Percentiles rank a stretch among this genome's conserved stretches.
These are phyloP conservation scores for Cercophora newfieldiana DNA, from an alignment of 495 filamentous ascomycete species.

Conservation along the genomic window DNA sequence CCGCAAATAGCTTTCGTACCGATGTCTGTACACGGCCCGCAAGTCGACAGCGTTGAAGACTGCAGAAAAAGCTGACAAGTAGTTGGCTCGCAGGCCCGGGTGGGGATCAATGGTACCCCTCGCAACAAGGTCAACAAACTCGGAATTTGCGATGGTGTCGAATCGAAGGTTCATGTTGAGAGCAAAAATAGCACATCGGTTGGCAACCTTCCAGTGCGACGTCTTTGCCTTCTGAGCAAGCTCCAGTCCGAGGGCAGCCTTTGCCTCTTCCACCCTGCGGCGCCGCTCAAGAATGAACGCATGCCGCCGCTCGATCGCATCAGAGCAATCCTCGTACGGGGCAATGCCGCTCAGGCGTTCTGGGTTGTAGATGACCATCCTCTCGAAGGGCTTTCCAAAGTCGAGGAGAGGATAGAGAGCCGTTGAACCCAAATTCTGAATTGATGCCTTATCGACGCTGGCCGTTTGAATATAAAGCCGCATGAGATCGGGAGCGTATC, in stretches of 20 bases:
- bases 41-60: constrained; percentile 82
- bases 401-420: constrained; percentile 87
- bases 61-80: constrained; percentile 73
- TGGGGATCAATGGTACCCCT: constrained; percentile 86
- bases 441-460: constrained; percentile 86
- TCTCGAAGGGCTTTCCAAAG: constrained; percentile 79
- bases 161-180: constrained; percentile 87
- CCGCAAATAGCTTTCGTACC: constrained; percentile 78
- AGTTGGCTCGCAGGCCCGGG: constrained; percentile 78
- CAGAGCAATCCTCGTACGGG: constrained; percentile 66
- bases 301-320: constrained; percentile 63
- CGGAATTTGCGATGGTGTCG: constrained; percentile 76
- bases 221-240: constrained; percentile 73
- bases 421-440: constrained; percentile 82
- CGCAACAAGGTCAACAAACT: constrained; percentile 81
- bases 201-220: constrained; percentile 95
- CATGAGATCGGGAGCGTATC: constrained; percentile 83
- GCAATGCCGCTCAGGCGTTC: constrained; percentile 70
- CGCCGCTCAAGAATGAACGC: constrained; percentile 72
- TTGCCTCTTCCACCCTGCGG: constrained; percentile 74
- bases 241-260: constrained; percentile 75
- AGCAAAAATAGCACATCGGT: constrained; percentile 81
- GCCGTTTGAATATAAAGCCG: constrained; percentile 85
- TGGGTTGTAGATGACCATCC: constrained; percentile 83
- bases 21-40: constrained; percentile 80